These are phyloP conservation scores for Dipodascus albidus DNA, from an alignment of 805 yeast species.

Conservation along the genomic window DNA sequence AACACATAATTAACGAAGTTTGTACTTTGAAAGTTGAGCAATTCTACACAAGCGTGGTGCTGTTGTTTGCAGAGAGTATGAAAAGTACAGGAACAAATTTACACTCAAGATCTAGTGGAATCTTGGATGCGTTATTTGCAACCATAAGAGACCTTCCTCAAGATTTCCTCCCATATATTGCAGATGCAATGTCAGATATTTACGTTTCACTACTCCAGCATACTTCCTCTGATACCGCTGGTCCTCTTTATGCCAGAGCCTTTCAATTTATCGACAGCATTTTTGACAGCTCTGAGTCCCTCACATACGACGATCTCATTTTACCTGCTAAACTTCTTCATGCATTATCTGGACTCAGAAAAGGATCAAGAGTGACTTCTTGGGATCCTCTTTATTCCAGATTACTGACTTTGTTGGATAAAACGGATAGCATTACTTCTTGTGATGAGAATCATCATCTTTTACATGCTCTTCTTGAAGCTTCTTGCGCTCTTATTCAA, in stretches of 20 bases:
- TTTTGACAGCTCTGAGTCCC: conserved; percentile 3
- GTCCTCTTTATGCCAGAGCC: conserved; percentile 15
- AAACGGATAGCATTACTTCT: neutral
- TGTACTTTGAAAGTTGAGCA: conserved; percentile 24
- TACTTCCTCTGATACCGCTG: conserved; percentile 21
- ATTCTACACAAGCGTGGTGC: conserved; percentile 47
- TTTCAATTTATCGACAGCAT: conserved; percentile 1
- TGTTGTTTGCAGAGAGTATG: conserved; percentile 61
- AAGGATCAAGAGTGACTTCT: conserved; percentile 26
- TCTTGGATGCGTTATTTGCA: conserved; percentile 26
- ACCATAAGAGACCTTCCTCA: neutral
- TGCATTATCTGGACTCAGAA: conserved; percentile 24
- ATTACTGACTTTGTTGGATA: neutral
- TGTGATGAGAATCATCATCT: neutral
- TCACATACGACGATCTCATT: conserved; percentile 2
- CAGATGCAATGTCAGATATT: conserved; percentile 12
- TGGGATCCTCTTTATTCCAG: conserved; percentile 19
- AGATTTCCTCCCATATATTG: neutral
- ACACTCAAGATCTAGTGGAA: conserved; percentile 56
- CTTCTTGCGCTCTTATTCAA: conserved; percentile 8
- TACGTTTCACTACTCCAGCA: conserved; percentile 24
- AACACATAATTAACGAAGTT: conserved; percentile 25
- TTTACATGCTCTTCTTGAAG: neutral
- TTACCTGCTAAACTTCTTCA: conserved; percentile 12
- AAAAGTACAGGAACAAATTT: conserved; percentile 59